Conservation (phyloP, 164 flowering plant genomes). For the Santalum album region DNA sequence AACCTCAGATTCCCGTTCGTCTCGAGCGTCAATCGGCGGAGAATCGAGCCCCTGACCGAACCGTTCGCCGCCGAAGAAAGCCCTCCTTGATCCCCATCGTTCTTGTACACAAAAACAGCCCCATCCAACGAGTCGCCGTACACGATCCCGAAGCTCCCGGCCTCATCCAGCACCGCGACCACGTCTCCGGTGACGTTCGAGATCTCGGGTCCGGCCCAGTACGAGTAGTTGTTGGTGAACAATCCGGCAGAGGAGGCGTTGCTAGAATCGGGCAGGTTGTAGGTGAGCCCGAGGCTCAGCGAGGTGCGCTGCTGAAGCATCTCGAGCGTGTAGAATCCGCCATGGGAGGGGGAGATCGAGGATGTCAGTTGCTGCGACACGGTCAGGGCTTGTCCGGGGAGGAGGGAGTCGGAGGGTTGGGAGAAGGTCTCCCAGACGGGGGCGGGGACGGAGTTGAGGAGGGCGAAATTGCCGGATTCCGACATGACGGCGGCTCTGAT, state of each 20-base stretch:
- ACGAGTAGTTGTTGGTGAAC: conserved; percentile 47
- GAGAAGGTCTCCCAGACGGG: conserved; percentile 65
- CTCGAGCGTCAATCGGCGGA: conserved; percentile 55
- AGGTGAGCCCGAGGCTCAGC: conserved; percentile 59
- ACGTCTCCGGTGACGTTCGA: conserved; percentile 85
- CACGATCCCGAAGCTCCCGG: conserved; percentile 71
- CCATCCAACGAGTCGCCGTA: conserved; percentile 60
- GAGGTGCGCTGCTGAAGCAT: conserved; percentile 85
- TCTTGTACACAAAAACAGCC: conserved; percentile 74
- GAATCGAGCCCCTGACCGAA: conserved; percentile 16
- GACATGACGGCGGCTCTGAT: conserved; percentile 41
- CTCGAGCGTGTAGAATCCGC: conserved; percentile 65
- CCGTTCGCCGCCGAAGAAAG: conserved; percentile 18
- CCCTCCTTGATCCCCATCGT: conserved; percentile 39
- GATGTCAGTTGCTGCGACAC: conserved; percentile 55
- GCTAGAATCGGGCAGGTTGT: conserved; percentile 35
- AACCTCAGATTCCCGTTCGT: conserved; percentile 66
- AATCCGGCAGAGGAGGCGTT: not conserved
- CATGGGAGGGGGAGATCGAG: conserved; percentile 24
- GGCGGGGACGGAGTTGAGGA: conserved; percentile 20
- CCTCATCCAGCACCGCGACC: conserved; percentile 47
- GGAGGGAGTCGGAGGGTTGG: conserved; percentile 82
- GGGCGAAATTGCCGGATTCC: conserved; percentile 75
- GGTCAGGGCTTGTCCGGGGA: conserved; percentile 65
- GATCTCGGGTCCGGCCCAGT: conserved; percentile 61